Conservation (phyloP, 31 red algal species). For the Odonthalia washingtoniensis region DNA sequence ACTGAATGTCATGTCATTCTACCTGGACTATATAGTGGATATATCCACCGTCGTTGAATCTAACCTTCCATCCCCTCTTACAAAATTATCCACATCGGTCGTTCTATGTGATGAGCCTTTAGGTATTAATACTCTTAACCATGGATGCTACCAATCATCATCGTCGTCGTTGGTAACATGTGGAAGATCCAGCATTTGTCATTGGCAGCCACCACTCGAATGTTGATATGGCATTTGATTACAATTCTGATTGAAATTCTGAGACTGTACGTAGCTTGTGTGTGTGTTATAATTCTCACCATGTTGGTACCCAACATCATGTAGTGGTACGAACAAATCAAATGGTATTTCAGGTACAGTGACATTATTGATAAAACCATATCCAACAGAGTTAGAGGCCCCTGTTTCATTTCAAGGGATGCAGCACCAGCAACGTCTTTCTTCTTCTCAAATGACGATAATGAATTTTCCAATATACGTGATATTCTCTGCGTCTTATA, state of each 20-base stretch:
- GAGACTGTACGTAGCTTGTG: no score
- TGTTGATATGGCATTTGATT: neutral
- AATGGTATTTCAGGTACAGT: neutral
- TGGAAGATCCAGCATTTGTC: no score
- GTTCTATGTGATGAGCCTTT: neutral
- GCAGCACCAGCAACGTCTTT: conserved; percentile 9
- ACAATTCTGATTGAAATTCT: neutral
- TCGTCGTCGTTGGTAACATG: no score
- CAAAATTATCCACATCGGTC: neutral
- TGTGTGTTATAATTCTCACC: neutral
- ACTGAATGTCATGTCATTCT: no score
- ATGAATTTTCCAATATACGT: conserved; percentile 40
- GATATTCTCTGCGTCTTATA: conserved; percentile 66
- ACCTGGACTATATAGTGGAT: no score
- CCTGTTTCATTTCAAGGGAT: conserved; percentile 29
- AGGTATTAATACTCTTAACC: conserved; percentile 23
- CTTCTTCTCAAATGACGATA: conserved; percentile 48
- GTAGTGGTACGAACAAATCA: neutral
- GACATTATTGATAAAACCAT: neutral
- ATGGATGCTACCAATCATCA: conserved; percentile 41
- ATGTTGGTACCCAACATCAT: neutral
- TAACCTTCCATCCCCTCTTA: neutral
- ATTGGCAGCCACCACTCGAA: neutral
- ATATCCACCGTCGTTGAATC: neutral
- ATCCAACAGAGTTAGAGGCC: neutral